phyloP scores from a whole-genome alignment of 805 yeast species.

The Kregervanrija pseudodelftensis region DNA sequence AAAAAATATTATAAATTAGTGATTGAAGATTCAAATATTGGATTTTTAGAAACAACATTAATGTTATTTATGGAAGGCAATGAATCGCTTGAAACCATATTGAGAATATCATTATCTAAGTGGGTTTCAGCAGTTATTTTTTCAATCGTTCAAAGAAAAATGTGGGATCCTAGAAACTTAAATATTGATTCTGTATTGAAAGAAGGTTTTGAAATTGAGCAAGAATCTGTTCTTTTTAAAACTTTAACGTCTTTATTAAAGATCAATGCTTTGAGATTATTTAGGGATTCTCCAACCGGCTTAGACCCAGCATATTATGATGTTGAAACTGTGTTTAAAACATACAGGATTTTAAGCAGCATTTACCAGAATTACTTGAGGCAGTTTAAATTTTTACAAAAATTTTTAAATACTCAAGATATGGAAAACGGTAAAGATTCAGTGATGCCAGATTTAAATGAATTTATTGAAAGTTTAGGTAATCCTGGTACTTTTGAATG shows the following conservation, averaged over 20 bases:
- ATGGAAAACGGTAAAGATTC: constrained; percentile 10
- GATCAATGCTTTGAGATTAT: no score
- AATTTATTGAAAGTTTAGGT: constrained; percentile 10
- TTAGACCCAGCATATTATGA: constrained; percentile 1
- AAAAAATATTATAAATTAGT: constrained; percentile 17
- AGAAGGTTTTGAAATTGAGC: constrained; percentile 5
- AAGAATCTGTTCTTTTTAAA: not conserved
- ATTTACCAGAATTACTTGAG: constrained; percentile 25
- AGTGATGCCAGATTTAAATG: constrained; percentile 15
- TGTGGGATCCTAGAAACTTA: constrained; percentile 12
- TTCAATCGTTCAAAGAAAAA: constrained; percentile 17
- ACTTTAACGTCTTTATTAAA: not conserved
- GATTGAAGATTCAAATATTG: constrained; percentile 25
- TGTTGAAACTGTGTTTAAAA: constrained; percentile 29
- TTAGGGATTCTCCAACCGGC: no score
- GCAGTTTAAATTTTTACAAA: constrained; percentile 26
- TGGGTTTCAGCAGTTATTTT: constrained; percentile 13
- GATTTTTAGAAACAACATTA: constrained; percentile 33
- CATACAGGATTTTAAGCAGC: constrained; percentile 30
- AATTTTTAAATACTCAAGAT: constrained; percentile 20
- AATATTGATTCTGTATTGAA: constrained; percentile 16
- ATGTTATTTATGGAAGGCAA: constrained; percentile 37
- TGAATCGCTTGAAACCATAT: constrained; percentile 34
- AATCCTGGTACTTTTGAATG: constrained; percentile 12
- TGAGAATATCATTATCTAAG: constrained; percentile 19